Evolutionary conservation across 495 filamentous ascomycete genomes (phyloP).

Genomic region (Immersiella caudata): DNA sequence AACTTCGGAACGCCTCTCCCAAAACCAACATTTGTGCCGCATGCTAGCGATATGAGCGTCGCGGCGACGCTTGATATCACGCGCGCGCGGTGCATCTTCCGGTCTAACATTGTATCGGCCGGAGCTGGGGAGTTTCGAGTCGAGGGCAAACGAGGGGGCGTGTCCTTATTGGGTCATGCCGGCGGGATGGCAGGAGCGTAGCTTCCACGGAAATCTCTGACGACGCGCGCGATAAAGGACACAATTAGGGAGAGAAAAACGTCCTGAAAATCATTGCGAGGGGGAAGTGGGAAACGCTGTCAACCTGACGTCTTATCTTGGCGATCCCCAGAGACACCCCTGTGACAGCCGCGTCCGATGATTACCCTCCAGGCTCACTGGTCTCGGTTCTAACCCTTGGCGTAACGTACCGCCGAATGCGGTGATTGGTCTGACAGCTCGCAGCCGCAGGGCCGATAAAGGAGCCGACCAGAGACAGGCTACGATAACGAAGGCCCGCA

Average conservation of each 20-base stretch:
- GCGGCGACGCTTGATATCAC: constrained; percentile 82
- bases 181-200: neutral
- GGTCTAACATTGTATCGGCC: constrained; percentile 34
- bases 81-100: constrained; percentile 56
- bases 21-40: constrained; percentile 79
- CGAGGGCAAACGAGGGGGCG: neutral
- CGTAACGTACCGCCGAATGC: neutral
- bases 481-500: neutral
- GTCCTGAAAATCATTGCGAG: neutral
- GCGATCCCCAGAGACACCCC: constrained; percentile 4
- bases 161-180: constrained; percentile 17
- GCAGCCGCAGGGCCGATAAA: constrained; percentile 23
- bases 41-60: constrained; percentile 82
- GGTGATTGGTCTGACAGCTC: neutral
- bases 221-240: neutral
- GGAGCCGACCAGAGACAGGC: constrained; percentile 7
- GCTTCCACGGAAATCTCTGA: neutral
- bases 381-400: constrained; percentile 22
- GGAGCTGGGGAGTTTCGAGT: neutral
- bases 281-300: constrained; percentile 1
- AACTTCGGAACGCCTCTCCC: neutral
- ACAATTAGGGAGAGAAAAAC: neutral
- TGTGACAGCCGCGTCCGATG: constrained; percentile 27
- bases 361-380: constrained; percentile 11
- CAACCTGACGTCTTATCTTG: constrained; percentile 20